Percentiles rank a stretch among this genome's conserved stretches.
phyloP scores from a whole-genome alignment of 2,329 filamentous ascomycete species.

The Fusarium xylarioides region DNA sequence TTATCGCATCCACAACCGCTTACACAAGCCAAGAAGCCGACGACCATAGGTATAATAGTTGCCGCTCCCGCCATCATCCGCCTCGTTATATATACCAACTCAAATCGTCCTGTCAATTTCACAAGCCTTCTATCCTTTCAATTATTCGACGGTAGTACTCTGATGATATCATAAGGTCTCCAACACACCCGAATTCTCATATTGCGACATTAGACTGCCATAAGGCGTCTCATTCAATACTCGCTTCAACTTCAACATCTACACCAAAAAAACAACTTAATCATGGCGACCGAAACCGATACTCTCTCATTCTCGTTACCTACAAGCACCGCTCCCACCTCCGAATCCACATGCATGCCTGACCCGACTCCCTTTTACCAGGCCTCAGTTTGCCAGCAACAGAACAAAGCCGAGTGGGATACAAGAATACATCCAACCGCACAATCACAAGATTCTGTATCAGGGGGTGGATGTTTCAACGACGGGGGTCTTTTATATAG shows the following conservation, averaged over 20 bases:
- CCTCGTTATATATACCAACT: background rate
- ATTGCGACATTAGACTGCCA: constrained; percentile 7
- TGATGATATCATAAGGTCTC: constrained; percentile 26
- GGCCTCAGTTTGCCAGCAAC: constrained; percentile 20
- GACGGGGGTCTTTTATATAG: constrained; percentile 42
- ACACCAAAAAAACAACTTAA: background rate
- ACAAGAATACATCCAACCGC: constrained; percentile 33
- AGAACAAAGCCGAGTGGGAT: constrained; percentile 44
- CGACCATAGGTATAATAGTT: constrained; percentile 8
- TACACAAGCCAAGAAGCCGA: constrained; percentile 30
- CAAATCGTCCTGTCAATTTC: background rate
- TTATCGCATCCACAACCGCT: constrained; percentile 27
- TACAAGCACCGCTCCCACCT: constrained; percentile 46
- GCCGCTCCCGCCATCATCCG: constrained; percentile 14
- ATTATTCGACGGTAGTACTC: background rate
- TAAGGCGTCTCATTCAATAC: constrained; percentile 14
- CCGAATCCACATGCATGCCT: constrained; percentile 43
- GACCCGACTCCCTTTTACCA: constrained; percentile 25
- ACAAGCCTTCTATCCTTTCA: background rate
- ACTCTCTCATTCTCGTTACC: constrained; percentile 46
- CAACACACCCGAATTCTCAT: background rate
- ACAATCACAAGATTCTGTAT: constrained; percentile 17
- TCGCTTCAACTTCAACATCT: background rate
- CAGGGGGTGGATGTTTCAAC: constrained; percentile 35
- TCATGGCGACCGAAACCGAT: constrained; percentile 48